Evolutionary conservation across 139 green algal species (phyloP).

Genomic region (Micractinium sp.): DNA sequence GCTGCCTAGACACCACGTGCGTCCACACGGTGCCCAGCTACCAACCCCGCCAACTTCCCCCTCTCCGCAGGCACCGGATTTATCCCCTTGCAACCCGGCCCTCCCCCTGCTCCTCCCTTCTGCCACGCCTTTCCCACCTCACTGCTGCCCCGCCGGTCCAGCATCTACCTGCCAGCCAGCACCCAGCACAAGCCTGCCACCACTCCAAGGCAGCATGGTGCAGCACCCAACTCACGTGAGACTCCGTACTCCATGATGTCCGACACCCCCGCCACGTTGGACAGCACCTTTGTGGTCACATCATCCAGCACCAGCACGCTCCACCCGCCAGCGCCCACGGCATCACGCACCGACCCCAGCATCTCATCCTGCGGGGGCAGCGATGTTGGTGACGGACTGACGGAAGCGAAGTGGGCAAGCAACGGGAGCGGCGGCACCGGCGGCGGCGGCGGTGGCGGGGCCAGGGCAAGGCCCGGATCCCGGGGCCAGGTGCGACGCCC

Average conservation of each 20-base stretch:
- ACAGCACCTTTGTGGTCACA: conserved; percentile 76
- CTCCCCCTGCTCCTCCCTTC: background rate
- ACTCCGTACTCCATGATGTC: conserved; percentile 75
- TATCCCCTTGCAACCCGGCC: background rate
- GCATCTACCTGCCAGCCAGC: background rate
- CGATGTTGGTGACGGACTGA: background rate
- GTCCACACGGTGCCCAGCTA: too few species aligned
- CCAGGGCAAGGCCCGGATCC: background rate
- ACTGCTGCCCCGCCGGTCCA: background rate
- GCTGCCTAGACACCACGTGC: too few species aligned
- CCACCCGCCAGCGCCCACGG: conserved; percentile 65
- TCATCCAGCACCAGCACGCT: conserved; percentile 85
- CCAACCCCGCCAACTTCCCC: too few species aligned
- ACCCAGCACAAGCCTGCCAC: background rate
- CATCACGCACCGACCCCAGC: conserved; percentile 67
- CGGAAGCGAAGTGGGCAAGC: background rate
- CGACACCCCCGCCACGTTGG: conserved; percentile 62
- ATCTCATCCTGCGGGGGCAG: conserved; percentile 67
- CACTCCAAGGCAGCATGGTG: background rate
- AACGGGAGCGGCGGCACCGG: background rate
- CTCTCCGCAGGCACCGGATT: background rate
- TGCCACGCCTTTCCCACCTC: background rate
- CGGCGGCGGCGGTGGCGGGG: background rate
- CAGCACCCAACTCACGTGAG: conserved; percentile 41
- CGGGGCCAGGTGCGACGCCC: background rate